Conservation (phyloP, 768 basidiomycete species). For the Leucocoprinus birnbaumii region DNA sequence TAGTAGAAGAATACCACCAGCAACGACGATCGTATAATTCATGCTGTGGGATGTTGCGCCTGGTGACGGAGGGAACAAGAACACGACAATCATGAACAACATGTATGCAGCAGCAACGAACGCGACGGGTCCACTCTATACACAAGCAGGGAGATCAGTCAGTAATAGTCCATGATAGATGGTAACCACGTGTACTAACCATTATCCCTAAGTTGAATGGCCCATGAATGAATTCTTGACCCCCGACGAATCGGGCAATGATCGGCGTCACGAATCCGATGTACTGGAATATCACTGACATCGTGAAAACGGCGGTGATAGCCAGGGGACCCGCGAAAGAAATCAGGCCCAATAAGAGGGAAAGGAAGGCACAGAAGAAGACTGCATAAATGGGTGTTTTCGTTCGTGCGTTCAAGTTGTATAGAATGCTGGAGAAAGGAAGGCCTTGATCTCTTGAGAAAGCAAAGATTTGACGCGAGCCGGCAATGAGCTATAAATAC, state of each 20-base stretch:
- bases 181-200: conserved; percentile 21
- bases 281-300: conserved; percentile 41
- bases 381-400: conserved; percentile 60
- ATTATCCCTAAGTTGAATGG: conserved; percentile 48
- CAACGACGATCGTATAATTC: conserved; percentile 74
- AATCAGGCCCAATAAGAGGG: conserved; percentile 53
- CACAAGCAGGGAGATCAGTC: neutral
- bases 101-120: conserved; percentile 60
- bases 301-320: conserved; percentile 55
- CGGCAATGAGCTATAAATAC: conserved; percentile 20
- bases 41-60: conserved; percentile 43
- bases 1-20: conserved; percentile 56
- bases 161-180: neutral
- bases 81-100: conserved; percentile 59
- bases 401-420: conserved; percentile 52
- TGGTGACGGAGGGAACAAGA: conserved; percentile 62
- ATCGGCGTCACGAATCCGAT: conserved; percentile 56
- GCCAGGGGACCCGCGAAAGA: conserved; percentile 58
- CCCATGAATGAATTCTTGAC: conserved; percentile 49
- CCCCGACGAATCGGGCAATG: conserved; percentile 40
- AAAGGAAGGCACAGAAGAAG: conserved; percentile 43
- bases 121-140: conserved; percentile 57
- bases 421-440: conserved; percentile 59
- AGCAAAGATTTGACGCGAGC: conserved; percentile 61
- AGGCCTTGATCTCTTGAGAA: conserved; percentile 67